These are phyloP conservation scores for Moniliella sp. DNA, from an alignment of 1,284 basidiomycete genomes.

Conservation along the genomic window DNA sequence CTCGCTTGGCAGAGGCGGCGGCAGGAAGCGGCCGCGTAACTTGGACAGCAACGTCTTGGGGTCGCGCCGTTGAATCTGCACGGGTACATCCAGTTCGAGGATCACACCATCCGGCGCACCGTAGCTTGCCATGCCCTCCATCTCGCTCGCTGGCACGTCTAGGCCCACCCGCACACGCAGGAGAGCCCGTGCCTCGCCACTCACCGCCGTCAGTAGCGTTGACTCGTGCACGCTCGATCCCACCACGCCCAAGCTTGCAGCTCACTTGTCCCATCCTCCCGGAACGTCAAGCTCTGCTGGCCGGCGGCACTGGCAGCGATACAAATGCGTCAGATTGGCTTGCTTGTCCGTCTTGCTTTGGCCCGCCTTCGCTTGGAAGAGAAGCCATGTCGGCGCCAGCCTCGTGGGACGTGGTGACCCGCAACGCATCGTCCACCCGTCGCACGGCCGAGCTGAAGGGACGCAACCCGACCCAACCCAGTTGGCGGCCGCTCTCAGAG, in stretches of 20 bases:
- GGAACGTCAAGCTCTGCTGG: conserved; percentile 16
- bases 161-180: conserved; percentile 57
- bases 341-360: conserved; percentile 57
- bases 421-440: conserved; percentile 56
- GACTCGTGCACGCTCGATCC: conserved; percentile 83
- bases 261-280: conserved; percentile 13
- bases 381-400: no score
- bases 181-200: conserved; percentile 60
- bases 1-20: no score
- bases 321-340: conserved; percentile 38
- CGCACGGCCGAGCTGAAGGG: conserved; percentile 63
- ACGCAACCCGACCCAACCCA: conserved; percentile 65
- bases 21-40: no score
- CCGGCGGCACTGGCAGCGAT: conserved; percentile 8
- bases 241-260: conserved; percentile 42
- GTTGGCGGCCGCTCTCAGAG: conserved; percentile 67
- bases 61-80: conserved; percentile 66
- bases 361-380: no score
- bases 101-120: conserved; percentile 64
- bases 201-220: conserved; percentile 60
- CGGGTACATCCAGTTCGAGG: conserved; percentile 65
- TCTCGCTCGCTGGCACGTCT: no score
- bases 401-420: no score
- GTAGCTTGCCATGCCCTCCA: no score
- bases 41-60: conserved; percentile 46